phyloP scores from a whole-genome alignment of 1,284 basidiomycete species.

The Ceratobasidium sp. region DNA sequence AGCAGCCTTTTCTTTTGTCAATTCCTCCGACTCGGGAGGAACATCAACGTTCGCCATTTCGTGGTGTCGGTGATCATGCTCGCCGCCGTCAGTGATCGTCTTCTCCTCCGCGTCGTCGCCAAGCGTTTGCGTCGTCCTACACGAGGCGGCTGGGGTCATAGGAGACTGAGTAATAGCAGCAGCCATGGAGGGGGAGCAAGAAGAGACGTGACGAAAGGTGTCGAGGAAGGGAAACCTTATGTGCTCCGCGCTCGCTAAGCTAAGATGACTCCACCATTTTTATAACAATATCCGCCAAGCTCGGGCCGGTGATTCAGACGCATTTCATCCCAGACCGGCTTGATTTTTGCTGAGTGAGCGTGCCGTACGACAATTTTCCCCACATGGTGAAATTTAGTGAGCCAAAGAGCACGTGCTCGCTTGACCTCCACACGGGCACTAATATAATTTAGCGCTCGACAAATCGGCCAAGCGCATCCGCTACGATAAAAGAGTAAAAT shows the following conservation, averaged over 20 bases:
- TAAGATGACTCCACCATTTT: conserved; percentile 10
- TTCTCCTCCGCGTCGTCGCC: conserved; percentile 22
- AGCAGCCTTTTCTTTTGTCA: conserved; percentile 27
- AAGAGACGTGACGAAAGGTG: not conserved
- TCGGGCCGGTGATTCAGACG: not conserved
- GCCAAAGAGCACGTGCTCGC: not conserved
- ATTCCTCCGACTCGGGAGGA: conserved; percentile 18
- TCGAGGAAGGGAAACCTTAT: not conserved
- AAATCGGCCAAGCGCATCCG: not conserved
- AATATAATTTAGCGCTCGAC: too few relatives aligned
- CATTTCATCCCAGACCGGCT: conserved; percentile 17
- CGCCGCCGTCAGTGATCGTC: conserved; percentile 6
- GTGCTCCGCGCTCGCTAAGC: not conserved
- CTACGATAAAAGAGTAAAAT: conserved; percentile 3
- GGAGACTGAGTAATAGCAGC: not conserved
- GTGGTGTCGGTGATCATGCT: not conserved
- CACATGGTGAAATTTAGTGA: not conserved
- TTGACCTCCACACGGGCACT: too few relatives aligned
- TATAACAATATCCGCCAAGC: not conserved
- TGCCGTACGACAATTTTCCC: not conserved
- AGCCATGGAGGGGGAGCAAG: not conserved
- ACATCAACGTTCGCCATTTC: conserved; percentile 40
- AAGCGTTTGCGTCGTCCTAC: not conserved
- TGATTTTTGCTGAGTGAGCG: conserved; percentile 34
- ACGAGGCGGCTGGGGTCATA: conserved; percentile 8